Percentiles rank a stretch among this genome's conserved stretches.
phyloP scores from a whole-genome alignment of 1,284 basidiomycete genomes.

The Rhodotorula sp. region DNA sequence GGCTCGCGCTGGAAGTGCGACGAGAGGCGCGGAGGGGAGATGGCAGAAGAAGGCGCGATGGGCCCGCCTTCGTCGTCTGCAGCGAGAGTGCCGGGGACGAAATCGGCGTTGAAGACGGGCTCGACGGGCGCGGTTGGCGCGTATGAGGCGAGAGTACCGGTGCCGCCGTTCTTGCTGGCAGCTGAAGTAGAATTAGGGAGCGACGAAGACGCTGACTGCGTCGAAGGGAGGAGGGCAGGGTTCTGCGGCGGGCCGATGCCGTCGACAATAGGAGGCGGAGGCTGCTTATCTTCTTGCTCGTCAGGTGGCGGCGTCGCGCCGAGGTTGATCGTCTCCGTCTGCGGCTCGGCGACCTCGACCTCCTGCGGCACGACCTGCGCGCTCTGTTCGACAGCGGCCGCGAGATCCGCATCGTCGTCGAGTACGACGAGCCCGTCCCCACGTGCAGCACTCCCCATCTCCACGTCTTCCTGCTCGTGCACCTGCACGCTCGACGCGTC shows the following conservation, averaged over 20 bases:
- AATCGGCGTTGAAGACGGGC: neutral
- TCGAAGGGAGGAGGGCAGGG: neutral
- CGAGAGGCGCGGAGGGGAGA: neutral
- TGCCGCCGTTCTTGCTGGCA: too few relatives aligned
- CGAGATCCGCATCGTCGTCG: conserved; percentile 15
- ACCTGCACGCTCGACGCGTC: neutral
- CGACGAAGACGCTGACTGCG: neutral
- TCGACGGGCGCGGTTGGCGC: neutral
- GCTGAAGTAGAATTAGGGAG: neutral
- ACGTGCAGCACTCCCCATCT: neutral
- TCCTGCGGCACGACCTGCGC: neutral
- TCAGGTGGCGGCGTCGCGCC: neutral
- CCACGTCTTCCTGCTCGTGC: too few relatives aligned
- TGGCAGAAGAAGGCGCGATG: neutral
- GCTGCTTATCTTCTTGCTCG: neutral
- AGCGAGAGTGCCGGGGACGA: neutral
- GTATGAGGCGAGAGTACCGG: neutral
- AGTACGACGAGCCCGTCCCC: neutral
- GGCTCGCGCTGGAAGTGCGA: conserved; percentile 19
- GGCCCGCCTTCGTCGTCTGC: neutral
- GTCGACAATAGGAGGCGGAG: neutral
- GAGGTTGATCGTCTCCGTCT: neutral
- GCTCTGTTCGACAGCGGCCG: neutral
- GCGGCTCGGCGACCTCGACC: neutral
- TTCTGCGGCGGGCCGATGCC: neutral